Evolutionary conservation across 2,329 filamentous ascomycete species (phyloP), one percentile per base, ranked within the genome.

Genomic region (Boeremia lycopersici): DNA sequence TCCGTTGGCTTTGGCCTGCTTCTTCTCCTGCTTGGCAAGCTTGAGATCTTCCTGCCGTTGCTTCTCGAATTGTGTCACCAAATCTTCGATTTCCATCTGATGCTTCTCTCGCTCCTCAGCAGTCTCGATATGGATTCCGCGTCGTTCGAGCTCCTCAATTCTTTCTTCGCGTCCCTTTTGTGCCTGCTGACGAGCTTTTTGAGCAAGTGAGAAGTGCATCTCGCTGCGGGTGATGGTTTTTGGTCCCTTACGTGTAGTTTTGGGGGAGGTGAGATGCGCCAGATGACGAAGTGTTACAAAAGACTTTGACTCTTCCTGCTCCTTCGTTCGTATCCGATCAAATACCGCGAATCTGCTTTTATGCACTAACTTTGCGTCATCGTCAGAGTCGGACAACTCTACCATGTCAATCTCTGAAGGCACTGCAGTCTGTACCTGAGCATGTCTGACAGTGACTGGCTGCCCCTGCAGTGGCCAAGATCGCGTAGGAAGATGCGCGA

Each of bases 31-130:
- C 65, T 89, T 86, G 75, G 88, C 89, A 44, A 98, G 87, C 62
- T 89, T 87, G 39, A 89, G 84, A 2, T 88, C 93, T 70, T 98
- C 91, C 57, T 86, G 82, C 53, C 92, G 84, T 17, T 93, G 93
- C 66, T 88, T 92, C 42, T 93, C 89, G 25, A 98, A 85, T 31
- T 68, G 67, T n/a, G 65, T 70, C 28, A 71, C 71, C 56, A 98
- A 84, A 67, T 97, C 89, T 64, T 98, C 95, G 11, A 96, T 86
- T 55, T 93, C 86, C 53, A 89, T 86, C 73, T 91, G 86, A 71
- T 96, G 89, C 30, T 86, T 85, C 69, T 93, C 89, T 17, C 90
- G 86, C 73, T 99, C 93, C 74, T 97, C 93, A 2, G 88, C 86
- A 0, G 90, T 96, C 72, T 93, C 89, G 15, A 98, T 81, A 23